Conservation (phyloP, 1,284 basidiomycete genomes). For the Melanopsichium pennsylvanicum region DNA sequence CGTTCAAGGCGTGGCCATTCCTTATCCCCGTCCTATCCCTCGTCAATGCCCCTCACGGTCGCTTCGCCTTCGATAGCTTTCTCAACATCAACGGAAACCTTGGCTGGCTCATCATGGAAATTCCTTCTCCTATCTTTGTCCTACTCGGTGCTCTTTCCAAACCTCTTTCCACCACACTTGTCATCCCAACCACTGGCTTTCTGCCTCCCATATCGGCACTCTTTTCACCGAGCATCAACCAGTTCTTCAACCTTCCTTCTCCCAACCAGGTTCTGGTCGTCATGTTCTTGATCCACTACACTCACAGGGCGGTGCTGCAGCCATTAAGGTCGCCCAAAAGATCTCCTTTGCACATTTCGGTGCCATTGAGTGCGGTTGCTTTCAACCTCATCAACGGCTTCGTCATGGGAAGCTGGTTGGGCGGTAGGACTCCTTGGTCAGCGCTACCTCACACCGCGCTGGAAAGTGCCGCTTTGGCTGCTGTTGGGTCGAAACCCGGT, state of each 20-base stretch:
- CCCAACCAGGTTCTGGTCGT: constrained; percentile 72
- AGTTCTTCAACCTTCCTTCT: constrained; percentile 64
- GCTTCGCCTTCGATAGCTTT: constrained; percentile 69
- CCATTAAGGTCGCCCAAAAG: constrained; percentile 83
- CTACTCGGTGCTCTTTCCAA: constrained; percentile 52
- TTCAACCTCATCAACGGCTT: constrained; percentile 81
- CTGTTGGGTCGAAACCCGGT: constrained; percentile 8
- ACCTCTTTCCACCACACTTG: constrained; percentile 67
- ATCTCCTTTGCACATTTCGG: constrained; percentile 77
- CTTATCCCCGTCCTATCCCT: constrained; percentile 68
- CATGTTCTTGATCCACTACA: constrained; percentile 80
- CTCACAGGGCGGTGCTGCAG: constrained; percentile 81
- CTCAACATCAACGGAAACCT: constrained; percentile 65
- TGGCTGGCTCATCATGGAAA: constrained; percentile 85
- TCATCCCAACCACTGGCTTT: constrained; percentile 14
- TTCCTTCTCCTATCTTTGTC: constrained; percentile 77
- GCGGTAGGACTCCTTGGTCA: constrained; percentile 45
- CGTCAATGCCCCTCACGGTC: constrained; percentile 78
- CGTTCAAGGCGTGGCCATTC: constrained; percentile 67
- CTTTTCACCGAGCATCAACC: constrained; percentile 55
- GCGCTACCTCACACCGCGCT: constrained; percentile 58
- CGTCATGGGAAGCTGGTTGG: constrained; percentile 74
- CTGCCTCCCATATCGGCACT: constrained; percentile 22
- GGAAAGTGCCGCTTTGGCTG: constrained; percentile 51
- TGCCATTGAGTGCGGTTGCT: constrained; percentile 71